A percentile compares a stretch with the other conserved stretches of the same genome.
Evolutionary conservation across 345 rosid species (phyloP).

Genomic region (Microthlaspi erraticum): DNA sequence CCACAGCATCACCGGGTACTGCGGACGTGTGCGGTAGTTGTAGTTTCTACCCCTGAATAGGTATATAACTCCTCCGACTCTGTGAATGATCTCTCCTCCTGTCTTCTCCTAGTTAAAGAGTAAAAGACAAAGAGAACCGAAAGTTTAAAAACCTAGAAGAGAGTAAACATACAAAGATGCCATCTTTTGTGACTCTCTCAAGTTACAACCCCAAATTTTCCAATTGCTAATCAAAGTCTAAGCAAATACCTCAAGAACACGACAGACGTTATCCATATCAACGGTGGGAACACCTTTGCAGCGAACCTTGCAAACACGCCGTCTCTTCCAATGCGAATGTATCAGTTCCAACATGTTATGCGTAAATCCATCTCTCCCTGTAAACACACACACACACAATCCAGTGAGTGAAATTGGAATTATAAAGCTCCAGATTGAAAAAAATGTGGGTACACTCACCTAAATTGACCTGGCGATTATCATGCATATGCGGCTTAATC

Average conservation of each 20-base stretch:
- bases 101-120: slow-evolving; percentile 65
- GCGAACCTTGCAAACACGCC: slow-evolving; percentile 79
- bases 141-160: neutral
- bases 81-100: slow-evolving; percentile 79
- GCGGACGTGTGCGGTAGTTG: slow-evolving; percentile 74
- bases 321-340: slow-evolving; percentile 87
- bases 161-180: neutral
- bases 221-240: neutral
- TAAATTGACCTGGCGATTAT: slow-evolving; percentile 91
- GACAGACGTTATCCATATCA: slow-evolving; percentile 87
- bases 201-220: neutral
- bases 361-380: slow-evolving; percentile 95
- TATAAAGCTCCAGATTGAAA: neutral
- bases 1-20: slow-evolving; percentile 91
- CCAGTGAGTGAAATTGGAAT: neutral
- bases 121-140: neutral
- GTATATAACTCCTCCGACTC: slow-evolving; percentile 79
- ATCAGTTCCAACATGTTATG: slow-evolving; percentile 96
- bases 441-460: slow-evolving; percentile 52
- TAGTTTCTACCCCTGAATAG: slow-evolving; percentile 95
- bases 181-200: slow-evolving; percentile 19
- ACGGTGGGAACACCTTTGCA: slow-evolving; percentile 92
- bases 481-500: slow-evolving; percentile 65
- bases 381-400: neutral
- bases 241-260: slow-evolving; percentile 75